Evolutionary conservation across 768 basidiomycete genomes (phyloP), one percentile per base, ranked within the genome.

Genomic region (Leccinum imitatum): DNA sequence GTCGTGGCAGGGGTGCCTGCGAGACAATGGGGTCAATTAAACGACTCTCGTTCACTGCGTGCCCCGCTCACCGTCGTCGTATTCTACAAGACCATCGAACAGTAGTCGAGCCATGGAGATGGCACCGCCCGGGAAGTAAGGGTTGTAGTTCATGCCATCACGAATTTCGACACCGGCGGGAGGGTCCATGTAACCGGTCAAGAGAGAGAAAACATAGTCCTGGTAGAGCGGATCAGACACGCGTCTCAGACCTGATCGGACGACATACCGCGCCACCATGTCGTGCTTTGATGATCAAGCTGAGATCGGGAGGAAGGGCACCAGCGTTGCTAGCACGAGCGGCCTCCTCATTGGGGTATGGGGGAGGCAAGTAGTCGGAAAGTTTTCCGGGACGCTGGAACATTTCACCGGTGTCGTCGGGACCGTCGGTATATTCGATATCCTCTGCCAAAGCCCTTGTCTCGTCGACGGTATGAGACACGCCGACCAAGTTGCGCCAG

Each of bases 111-210:
- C 95, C 97, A 99, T 99, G 72, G 93, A 91, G 61, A 98, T 98
- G 65, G 95, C 95, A 70, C 95, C 96, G 57, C 97, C 95, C 46
- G 96, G 96, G 90, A 99, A 99, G 82, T 89, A 98, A 19, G 95
- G 94, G 79, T 93, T 94, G 84, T 97, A 98, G 84, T 95, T 97
- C 93, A 98, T 91, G 66, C 93, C 96, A 55, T 98, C 96, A 75
- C 92, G 93, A 65, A 96, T 82, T 73, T 93, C 91, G 62, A 96
- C 90, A 60, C 93, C 94, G 60, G 96, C 93, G 47, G 97, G 97
- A 54, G 97, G 90, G 69, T 98, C 97, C 47, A 93, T 82, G 78
- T 98, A 98, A 59, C 97, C 97, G 33, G 97, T 99, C 66, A 99
- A 83, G 59, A 99, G 89, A 58, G 96, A 87, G 80, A 94, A 98